phyloP scores from a whole-genome alignment of 2,329 filamentous ascomycete genomes.

The Exophiala bonariae region DNA sequence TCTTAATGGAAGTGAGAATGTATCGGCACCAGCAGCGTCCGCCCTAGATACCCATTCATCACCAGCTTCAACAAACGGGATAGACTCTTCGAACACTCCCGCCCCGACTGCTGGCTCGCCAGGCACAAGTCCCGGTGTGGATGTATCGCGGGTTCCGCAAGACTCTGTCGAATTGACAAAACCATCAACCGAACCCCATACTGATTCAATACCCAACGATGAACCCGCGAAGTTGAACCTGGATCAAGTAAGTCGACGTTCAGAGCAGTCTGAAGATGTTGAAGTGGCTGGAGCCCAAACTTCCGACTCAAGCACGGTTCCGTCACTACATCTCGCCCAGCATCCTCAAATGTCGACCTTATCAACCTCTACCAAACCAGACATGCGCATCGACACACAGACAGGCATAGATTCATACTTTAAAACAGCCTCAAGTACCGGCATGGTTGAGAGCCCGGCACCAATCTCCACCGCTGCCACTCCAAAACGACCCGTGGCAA shows the following conservation, averaged over 20 bases:
- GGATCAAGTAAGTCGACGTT: background rate
- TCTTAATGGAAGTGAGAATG: constrained; percentile 3
- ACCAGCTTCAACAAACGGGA: constrained; percentile 65
- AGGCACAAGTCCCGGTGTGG: constrained; percentile 72
- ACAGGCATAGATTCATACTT: constrained; percentile 20
- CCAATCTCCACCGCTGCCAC: constrained; percentile 24
- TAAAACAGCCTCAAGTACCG: constrained; percentile 15
- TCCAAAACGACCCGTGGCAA: constrained; percentile 28
- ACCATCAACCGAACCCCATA: constrained; percentile 8
- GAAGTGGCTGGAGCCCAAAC: constrained; percentile 11
- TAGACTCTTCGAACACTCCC: constrained; percentile 72
- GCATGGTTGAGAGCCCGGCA: constrained; percentile 26
- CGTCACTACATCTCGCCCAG: constrained; percentile 1
- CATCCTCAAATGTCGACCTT: constrained; percentile 1
- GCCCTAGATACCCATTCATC: constrained; percentile 41
- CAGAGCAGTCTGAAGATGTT: constrained; percentile 6
- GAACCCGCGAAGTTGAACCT: background rate
- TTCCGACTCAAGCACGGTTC: background rate
- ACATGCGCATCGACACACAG: constrained; percentile 26
- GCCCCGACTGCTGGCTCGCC: constrained; percentile 67
- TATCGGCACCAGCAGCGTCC: constrained; percentile 5
- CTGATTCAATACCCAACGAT: constrained; percentile 4
- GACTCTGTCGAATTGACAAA: constrained; percentile 13
- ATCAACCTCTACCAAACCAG: constrained; percentile 11
- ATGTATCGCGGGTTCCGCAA: constrained; percentile 34